Base-by-base conservation (phyloP, 306 rosid genomes). In the Erythrophleum fordii region DNA sequence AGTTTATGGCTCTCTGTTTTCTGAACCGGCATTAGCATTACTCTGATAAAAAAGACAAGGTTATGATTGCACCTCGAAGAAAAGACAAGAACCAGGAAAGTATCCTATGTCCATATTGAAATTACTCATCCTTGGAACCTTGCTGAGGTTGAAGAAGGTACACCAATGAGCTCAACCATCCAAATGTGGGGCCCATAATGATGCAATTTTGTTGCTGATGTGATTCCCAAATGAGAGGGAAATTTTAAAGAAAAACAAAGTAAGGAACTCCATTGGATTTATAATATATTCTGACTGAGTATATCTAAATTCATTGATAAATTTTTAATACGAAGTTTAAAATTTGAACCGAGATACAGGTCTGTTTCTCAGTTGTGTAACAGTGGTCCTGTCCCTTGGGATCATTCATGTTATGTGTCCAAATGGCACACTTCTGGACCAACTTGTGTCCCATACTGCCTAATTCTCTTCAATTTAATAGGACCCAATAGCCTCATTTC, bases 401-500 rank as follows among this genome's bases (percentile, higher is more conserved):
- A 23, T 61, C 5, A 9, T 31, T 72, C 67, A 73, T n/a, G 67
- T 25, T 8, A 35, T 62, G 8, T 73, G 83, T 78, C 62, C 56
- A 60, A 55, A 72, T 22, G 70, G 55, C 49, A 55, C 60, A 39
- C 66, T 20, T 74, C 39, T 69, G 12, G 65, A 35, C 4, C 20
- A 8, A 17, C 9, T 70, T 29, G 58, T 26, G 58, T 49, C 34
- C 73, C 55, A 55, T 25, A 56, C 46, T 52, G 53, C 2, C 23
- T 46, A 8, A 28, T 67, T 77, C 28, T 52, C 42, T 80, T 72
- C 78, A 66, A 56, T 23, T 69, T 16, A 72, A 11, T 18, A 55
- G 76, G 76, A 59, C 5, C 70, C 78, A 55, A 41, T 51, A 52
- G 49, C 51, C 83, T 68, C 65, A 80, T 83, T 79, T 76, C 71